Evolutionary conservation across 192 early-diverging fungal species (phyloP), one percentile per base, ranked within the genome.

Genomic region (Backusella circina): DNA sequence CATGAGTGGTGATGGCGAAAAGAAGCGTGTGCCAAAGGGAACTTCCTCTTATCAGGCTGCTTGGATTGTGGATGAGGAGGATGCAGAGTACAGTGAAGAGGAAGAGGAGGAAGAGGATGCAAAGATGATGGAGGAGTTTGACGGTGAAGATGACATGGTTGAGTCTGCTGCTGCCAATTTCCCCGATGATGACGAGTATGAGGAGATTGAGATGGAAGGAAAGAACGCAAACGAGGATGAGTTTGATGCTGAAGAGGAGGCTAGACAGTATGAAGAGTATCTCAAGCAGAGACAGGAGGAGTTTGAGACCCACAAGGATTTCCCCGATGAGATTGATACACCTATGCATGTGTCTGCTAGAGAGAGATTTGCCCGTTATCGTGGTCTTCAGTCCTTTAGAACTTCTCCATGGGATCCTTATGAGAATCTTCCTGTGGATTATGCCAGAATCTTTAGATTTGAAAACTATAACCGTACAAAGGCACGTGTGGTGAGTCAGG

Each of bases 361-460:
- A 37, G 82, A 89, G 47, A 89, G 98, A 75, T 99, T 99, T 84
- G 89, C 91, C n/a, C 88, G 92, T 75, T 99, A 95, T 85, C 94
- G 98, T 77, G 98, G 97, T 28, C 87, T 99, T 70, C 93, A 97
- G 81, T 94, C 91, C 66, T 97, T 98, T 86, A 86, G 96, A 75
- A 97, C 93, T 16, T 97, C 95, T 4, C 93, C 97, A 13, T 99
- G 98, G 98, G 98, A 99, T 81, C 93, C 97, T 9, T 96, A 96
- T 87, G 98, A 99, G 84, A 98, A 98, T 83, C 85, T 99, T 73
- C 98, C 98, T 0, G 84, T 95, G 36, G 98, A 99, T 81, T 99
- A 98, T 81, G 90, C 90, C 33, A 92, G 95, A 64, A 97, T 99
- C 71, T 99, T 98, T 88, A 95, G 97, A 84, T 97, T 98, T 75